Percentiles rank a stretch among this genome's conserved stretches.
Conservation (phyloP, 495 filamentous ascomycete genomes). For the Penicillium paxilli region DNA sequence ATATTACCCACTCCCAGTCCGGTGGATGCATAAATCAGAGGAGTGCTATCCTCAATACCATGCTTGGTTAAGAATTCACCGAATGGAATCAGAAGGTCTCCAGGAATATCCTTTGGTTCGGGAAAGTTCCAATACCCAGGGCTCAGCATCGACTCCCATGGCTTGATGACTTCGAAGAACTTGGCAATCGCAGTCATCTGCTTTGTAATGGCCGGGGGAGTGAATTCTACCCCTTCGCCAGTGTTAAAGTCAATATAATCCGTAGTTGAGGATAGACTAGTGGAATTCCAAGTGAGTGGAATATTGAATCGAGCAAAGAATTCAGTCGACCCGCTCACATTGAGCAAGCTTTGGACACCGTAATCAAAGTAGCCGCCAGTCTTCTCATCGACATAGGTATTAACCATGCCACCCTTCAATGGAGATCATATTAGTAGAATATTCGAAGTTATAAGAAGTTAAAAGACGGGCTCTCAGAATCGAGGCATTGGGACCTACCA, state of each 20-base stretch:
- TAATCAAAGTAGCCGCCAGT: slow-evolving; percentile 35
- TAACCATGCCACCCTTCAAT: slow-evolving; percentile 42
- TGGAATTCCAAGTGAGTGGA: slow-evolving; percentile 16
- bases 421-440: slow-evolving; percentile 7
- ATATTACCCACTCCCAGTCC: slow-evolving; percentile 41
- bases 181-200: slow-evolving; percentile 32
- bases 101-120: slow-evolving; percentile 31
- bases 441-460: too few relatives aligned
- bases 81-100: slow-evolving; percentile 46
- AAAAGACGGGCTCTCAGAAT: too few relatives aligned
- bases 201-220: slow-evolving; percentile 17
- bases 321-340: slow-evolving; percentile 28
- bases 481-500: slow-evolving; percentile 29
- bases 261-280: slow-evolving; percentile 13
- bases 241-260: slow-evolving; percentile 42
- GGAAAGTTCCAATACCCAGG: slow-evolving; percentile 43
- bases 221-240: slow-evolving; percentile 27
- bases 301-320: slow-evolving; percentile 48
- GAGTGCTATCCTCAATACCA: slow-evolving; percentile 37
- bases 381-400: slow-evolving; percentile 37
- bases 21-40: slow-evolving; percentile 23
- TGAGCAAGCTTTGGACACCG: slow-evolving; percentile 42
- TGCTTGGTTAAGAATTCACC: slow-evolving; percentile 44
- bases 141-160: slow-evolving; percentile 35
- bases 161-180: slow-evolving; percentile 33